These are phyloP conservation scores for Pseudogymnoascus sp. DNA, from an alignment of 2,329 filamentous ascomycete species.

Conservation along the genomic window DNA sequence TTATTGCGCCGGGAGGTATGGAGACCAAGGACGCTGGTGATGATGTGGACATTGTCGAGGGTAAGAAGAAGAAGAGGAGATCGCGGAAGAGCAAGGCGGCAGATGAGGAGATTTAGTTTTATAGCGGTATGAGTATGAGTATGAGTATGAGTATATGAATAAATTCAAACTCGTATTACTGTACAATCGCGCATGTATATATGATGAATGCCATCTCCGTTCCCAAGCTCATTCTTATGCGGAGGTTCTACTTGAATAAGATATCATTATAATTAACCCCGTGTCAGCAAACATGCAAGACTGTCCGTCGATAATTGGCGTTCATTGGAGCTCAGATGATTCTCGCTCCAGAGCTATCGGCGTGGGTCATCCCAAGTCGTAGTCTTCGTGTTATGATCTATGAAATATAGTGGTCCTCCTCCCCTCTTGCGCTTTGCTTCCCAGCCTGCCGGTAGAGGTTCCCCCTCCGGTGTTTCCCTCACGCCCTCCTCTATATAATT, in stretches of 20 bases:
- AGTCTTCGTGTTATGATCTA: slow-evolving; percentile 99
- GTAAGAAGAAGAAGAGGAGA: slow-evolving; percentile 44
- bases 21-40: slow-evolving; percentile 21
- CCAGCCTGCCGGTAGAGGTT: slow-evolving; percentile 92
- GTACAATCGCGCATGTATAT: not conserved
- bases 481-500: not conserved
- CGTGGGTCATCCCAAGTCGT: slow-evolving; percentile 98
- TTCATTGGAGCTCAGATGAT: slow-evolving; percentile 50
- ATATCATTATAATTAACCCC: not conserved
- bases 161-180: not conserved
- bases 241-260: not conserved
- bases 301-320: not conserved
- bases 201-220: not conserved
- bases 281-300: not conserved
- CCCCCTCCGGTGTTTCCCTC: slow-evolving; percentile 66
- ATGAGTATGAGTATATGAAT: slow-evolving; percentile 1
- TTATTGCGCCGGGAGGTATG: slow-evolving; percentile 19
- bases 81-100: slow-evolving; percentile 33
- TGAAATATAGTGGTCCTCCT: slow-evolving; percentile 95
- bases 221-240: slow-evolving; percentile 1
- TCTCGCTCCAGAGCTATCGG: not conserved
- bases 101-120: slow-evolving; percentile 7
- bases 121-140: slow-evolving; percentile 4
- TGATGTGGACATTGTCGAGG: slow-evolving; percentile 30
- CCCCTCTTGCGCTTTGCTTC: slow-evolving; percentile 95